Evolutionary conservation across 2,329 filamentous ascomycete genomes (phyloP).

Genomic region (Phialemonium atrogriseum): DNA sequence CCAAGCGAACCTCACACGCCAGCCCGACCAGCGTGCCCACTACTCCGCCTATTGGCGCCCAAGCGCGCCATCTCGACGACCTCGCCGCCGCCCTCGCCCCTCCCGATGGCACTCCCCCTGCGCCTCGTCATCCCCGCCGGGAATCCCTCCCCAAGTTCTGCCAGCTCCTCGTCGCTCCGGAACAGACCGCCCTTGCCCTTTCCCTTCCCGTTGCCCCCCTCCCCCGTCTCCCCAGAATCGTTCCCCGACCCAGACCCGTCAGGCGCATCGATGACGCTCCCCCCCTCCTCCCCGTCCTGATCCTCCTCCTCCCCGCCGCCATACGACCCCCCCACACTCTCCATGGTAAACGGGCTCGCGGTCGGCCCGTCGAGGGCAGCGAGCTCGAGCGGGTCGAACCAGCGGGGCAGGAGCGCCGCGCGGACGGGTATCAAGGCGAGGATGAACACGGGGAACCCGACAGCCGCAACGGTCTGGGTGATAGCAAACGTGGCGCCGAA

Average conservation of each 20-base stretch:
- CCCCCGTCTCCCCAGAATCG: slow-evolving; percentile 4
- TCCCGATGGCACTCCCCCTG: slow-evolving; percentile 5
- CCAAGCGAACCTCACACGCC: too few relatives aligned
- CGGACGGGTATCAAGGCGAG: slow-evolving; percentile 59
- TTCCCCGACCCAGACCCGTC: slow-evolving; percentile 3
- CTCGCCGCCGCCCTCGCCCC: slow-evolving; percentile 9
- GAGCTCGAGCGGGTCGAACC: slow-evolving; percentile 54
- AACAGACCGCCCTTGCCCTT: slow-evolving; percentile 5
- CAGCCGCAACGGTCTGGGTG: slow-evolving; percentile 71
- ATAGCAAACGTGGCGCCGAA: slow-evolving; percentile 77
- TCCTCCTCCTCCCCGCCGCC: slow-evolving; percentile 21
- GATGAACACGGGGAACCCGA: slow-evolving; percentile 72
- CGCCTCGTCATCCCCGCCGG: slow-evolving; percentile 10
- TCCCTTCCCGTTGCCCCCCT: slow-evolving; percentile 3
- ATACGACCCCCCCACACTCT: slow-evolving; percentile 60
- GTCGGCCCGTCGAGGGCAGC: slow-evolving; percentile 62
- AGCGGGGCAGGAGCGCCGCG: slow-evolving; percentile 52
- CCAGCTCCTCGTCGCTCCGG: slow-evolving; percentile 24
- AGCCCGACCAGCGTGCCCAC: too few relatives aligned
- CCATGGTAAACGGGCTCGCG: slow-evolving; percentile 67
- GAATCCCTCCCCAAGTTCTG: slow-evolving; percentile 26
- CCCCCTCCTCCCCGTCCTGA: slow-evolving; percentile 1
- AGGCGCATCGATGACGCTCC: slow-evolving; percentile 6
- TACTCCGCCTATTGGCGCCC: too few relatives aligned
- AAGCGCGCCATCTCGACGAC: slow-evolving; percentile 18